Percentiles rank a stretch among this genome's conserved stretches.
Evolutionary conservation across 192 early-diverging fungal species (phyloP).

Genomic region (Podila verticillata): DNA sequence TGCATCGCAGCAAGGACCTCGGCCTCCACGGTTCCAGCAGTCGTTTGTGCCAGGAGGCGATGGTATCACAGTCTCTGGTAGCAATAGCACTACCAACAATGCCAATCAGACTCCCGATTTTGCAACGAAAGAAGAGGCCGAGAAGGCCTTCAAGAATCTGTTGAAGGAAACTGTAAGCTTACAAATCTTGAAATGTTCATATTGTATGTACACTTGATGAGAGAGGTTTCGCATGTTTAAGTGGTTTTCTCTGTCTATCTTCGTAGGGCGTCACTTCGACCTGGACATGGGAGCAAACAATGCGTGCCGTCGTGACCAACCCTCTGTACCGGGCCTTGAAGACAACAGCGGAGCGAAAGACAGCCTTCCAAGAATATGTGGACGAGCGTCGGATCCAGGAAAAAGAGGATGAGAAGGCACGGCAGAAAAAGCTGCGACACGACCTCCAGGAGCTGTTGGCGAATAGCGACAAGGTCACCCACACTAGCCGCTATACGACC

Average conservation of each 20-base stretch:
- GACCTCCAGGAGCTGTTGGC: conserved; percentile 19
- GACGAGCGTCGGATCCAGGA: conserved; percentile 69
- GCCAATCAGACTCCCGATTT: conserved; percentile 62
- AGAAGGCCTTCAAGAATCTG: conserved; percentile 78
- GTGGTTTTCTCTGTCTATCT: background rate
- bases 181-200: background rate
- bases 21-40: conserved; percentile 45
- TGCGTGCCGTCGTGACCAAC: conserved; percentile 85
- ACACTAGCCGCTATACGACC: conserved; percentile 38
- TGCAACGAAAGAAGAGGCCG: conserved; percentile 81
- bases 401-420: conserved; percentile 53
- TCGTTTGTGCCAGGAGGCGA: conserved; percentile 21
- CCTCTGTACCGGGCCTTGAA: conserved; percentile 87
- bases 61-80: background rate
- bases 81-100: background rate
- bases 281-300: conserved; percentile 95
- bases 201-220: background rate
- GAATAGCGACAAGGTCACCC: conserved; percentile 35
- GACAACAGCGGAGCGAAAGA: conserved; percentile 82
- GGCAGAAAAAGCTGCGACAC: conserved; percentile 26
- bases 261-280: conserved; percentile 76
- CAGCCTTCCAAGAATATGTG: conserved; percentile 80
- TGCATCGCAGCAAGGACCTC: conserved; percentile 14
- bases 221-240: background rate
- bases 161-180: conserved; percentile 71